A percentile compares a stretch with the other conserved stretches of the same genome.
phyloP scores from a whole-genome alignment of 805 yeast genomes.

The Nakazawaea ambrosiae region DNA sequence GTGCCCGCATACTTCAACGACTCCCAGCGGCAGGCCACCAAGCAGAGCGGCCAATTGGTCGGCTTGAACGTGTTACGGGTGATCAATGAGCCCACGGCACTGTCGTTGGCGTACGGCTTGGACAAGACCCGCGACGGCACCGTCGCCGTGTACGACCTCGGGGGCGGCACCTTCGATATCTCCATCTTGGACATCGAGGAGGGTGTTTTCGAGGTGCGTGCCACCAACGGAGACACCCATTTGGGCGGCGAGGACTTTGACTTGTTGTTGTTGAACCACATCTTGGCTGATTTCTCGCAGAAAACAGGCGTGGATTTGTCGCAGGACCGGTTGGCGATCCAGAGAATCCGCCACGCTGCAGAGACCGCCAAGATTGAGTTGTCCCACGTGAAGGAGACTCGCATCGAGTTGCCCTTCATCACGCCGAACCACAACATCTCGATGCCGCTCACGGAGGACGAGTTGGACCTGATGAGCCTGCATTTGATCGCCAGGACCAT shows the following conservation, averaged over 20 bases:
- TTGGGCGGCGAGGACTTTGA: conserved; percentile 90
- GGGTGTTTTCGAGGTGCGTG: conserved; percentile 93
- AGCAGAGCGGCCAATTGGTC: conserved; percentile 92
- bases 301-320: conserved; percentile 62
- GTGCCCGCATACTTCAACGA: conserved; percentile 89
- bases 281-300: conserved; percentile 72
- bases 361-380: conserved; percentile 87
- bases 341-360: conserved; percentile 82
- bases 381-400: conserved; percentile 66
- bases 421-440: conserved; percentile 40
- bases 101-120: conserved; percentile 89
- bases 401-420: conserved; percentile 76
- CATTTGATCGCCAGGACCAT: conserved; percentile 66
- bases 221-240: conserved; percentile 93
- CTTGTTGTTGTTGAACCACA: conserved; percentile 72
- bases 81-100: conserved; percentile 85
- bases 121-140: conserved; percentile 50
- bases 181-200: conserved; percentile 93
- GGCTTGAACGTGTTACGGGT: conserved; percentile 84
- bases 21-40: conserved; percentile 86
- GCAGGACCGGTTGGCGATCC: conserved; percentile 69
- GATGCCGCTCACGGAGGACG: conserved; percentile 39
- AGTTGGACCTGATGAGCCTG: conserved; percentile 40
- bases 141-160: conserved; percentile 93
- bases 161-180: conserved; percentile 97